Percentiles rank a stretch among this genome's conserved stretches.
Conservation (phyloP, 176 grass and related monocot genomes). For the Carex littledalei region DNA sequence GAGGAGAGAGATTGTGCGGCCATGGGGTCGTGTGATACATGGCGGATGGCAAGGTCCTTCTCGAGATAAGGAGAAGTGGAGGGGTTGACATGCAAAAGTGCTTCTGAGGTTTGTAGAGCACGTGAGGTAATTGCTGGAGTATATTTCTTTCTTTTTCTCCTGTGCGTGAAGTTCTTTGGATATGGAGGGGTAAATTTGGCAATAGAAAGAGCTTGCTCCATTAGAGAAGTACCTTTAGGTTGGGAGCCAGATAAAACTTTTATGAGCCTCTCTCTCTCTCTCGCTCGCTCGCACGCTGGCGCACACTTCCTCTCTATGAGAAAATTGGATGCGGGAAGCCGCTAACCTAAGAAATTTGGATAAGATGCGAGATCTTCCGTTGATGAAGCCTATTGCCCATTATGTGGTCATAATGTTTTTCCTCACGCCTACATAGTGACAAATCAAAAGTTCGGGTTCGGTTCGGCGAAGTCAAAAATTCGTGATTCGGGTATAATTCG, state of each 20-base stretch:
- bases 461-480: too few relatives aligned
- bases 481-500: too few relatives aligned
- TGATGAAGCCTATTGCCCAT: background rate
- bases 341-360: conserved; percentile 6
- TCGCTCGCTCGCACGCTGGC: background rate
- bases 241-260: background rate
- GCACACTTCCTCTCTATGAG: background rate
- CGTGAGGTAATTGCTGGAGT: conserved; percentile 9
- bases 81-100: conserved; percentile 9
- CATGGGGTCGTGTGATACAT: background rate
- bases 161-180: conserved; percentile 1
- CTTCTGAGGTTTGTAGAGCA: background rate
- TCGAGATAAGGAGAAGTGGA: conserved; percentile 1
- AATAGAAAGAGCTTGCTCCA: conserved; percentile 59
- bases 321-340: too few relatives aligned
- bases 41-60: background rate
- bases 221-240: conserved; percentile 17
- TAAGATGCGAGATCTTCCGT: conserved; percentile 7
- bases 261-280: background rate
- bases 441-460: too few relatives aligned
- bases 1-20: conserved; percentile 20
- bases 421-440: too few relatives aligned
- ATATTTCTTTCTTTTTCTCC: conserved; percentile 9
- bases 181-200: conserved; percentile 25
- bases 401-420: background rate